Base-by-base conservation (phyloP, 805 yeast species). In the Wickerhamomyces subpelliculosus region DNA sequence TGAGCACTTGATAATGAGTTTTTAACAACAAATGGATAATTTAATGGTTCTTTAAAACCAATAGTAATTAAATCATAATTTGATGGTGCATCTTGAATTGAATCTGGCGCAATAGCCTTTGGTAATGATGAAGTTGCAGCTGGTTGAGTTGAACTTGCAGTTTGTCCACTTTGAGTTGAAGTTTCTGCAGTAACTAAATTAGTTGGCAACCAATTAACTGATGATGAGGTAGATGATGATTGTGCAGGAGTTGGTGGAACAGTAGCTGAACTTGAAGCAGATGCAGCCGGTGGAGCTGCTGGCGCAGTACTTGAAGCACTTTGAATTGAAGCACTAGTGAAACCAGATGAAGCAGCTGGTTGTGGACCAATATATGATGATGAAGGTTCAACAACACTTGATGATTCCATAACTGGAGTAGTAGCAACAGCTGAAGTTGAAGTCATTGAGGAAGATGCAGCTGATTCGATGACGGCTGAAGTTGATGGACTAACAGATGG, bases 1-100 rank as follows among this genome's bases (percentile, higher is more conserved):
- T 85, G 95, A 4, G 95, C 93, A 12, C 89, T 83, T 3, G 93
- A 71, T 36, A 81, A 61, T 1, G 90, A 72, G 57, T 80, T 75
- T 41, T 70, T 62, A 31, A 82, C 94, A 42, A 86, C 85, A 57
- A 84, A 86, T 35, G 86, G 85, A 61, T 89, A 90, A 60, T 87
- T 88, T 61, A 88, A 74, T 4, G 80, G 75, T 41, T 77, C 62
- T 51, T 79, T 78, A 68, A 90, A 90, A 5, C 95, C 95, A 54
- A 88, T 64, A 34, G 83, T 78, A 37, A 88, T 75, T 39, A 78
- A 59, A 36, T 70, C 65, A 52, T 75, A 73, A 40, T 73, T 75
- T 3, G 70, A 57, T 11, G 78, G 70, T 8, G 65, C 61, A 3
- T 63, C 64, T 11, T 63, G 56, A 3, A 50, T 46, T 4, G 55